Base-by-base conservation (phyloP, 2,329 filamentous ascomycete genomes). In the Zalaria obscura region DNA sequence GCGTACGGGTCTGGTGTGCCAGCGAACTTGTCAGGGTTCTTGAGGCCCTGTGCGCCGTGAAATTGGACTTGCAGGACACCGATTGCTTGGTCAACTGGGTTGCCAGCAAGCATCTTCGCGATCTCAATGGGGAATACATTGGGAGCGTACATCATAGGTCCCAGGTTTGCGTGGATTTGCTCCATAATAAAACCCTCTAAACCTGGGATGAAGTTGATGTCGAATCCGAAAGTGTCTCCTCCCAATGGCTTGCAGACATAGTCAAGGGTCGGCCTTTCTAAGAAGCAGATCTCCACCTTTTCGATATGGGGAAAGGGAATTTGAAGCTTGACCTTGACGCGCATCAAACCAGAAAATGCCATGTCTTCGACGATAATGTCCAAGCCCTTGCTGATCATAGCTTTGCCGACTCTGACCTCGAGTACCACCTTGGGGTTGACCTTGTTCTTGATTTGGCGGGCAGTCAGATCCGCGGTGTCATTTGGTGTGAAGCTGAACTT, bases 401-500 rank as follows among this genome's bases (percentile, higher is more conserved):
- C 91, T 61, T 96, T 96, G 46, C 91, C 91, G 40, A 98, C 73
- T 48, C 91, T 80, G 42, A 98, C 87, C 60, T 98, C 91, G 26
- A 98, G 75, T 7, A 96, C 85, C 43, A 98, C 72, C 65, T 96
- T 98, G 42, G 91, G 91, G 57, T 98, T 96, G 62, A 96, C 76
- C 69, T 94, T 95, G 69, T 88, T 87, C 69, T 84, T 89, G 55
- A 95, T 66, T 61, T 98, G 91, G 46, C 82, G 78, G 2, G 80
- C 70, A 2, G 91, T 98, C 73, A 98, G 77, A 61, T 98, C 91
- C 50, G 83, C 79, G 3, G 76, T 83, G 61, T 98, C 93, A 51
- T 91, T 96, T 29, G 91, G 91, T 0, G 85, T 96, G 66, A 98
- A 98, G 70, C 89, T 96, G 64, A 98, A 98, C 56, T 93, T 94